Evolutionary conservation across 495 filamentous ascomycete genomes (phyloP).

Genomic region (Clavariopsis aquatica): DNA sequence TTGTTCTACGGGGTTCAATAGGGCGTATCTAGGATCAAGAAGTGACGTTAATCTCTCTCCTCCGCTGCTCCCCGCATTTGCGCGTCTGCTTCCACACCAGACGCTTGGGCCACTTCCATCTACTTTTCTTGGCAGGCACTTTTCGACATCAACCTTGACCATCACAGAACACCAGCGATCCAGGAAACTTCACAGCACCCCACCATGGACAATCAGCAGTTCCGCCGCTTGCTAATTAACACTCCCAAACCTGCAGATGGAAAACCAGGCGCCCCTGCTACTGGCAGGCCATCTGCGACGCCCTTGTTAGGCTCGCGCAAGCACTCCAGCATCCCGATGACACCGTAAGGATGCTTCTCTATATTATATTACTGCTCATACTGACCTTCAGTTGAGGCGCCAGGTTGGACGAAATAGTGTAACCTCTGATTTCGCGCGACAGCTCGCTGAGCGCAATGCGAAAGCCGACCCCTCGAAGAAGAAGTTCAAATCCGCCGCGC

Average conservation of each 20-base stretch:
- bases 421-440: conserved; percentile 74
- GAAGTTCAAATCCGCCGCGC: conserved; percentile 76
- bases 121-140: conserved; percentile 5
- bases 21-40: too few species aligned
- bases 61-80: not conserved
- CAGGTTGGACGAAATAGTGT: conserved; percentile 56
- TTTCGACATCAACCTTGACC: not conserved
- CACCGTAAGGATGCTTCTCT: conserved; percentile 40
- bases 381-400: conserved; percentile 55
- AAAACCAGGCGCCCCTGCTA: conserved; percentile 41
- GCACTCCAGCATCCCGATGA: conserved; percentile 48
- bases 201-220: conserved; percentile 94
- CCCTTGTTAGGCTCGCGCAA: conserved; percentile 56
- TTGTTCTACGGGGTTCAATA: too few species aligned
- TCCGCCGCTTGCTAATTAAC: conserved; percentile 78
- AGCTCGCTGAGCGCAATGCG: conserved; percentile 75
- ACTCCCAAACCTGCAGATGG: conserved; percentile 44
- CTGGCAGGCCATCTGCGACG: conserved; percentile 36
- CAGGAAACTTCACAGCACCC: not conserved
- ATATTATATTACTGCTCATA: conserved; percentile 16
- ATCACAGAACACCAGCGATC: not conserved
- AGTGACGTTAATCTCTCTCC: not conserved
- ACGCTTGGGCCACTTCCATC: not conserved
- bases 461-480: conserved; percentile 58
- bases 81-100: not conserved